A percentile compares a stretch with the other conserved stretches of the same genome.
Conservation (phyloP, 148 eudicot genomes). For the Cornus controversa region DNA sequence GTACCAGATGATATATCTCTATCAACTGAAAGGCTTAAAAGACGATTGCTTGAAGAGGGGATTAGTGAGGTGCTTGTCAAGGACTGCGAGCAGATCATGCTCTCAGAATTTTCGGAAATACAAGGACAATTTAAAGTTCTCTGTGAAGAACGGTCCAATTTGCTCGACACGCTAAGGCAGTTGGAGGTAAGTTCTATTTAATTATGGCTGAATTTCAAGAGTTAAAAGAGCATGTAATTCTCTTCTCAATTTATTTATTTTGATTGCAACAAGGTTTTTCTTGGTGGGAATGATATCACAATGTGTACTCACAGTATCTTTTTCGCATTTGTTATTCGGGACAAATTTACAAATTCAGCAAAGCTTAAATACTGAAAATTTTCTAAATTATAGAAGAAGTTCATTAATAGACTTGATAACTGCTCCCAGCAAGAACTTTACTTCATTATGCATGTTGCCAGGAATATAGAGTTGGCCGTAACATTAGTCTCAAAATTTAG, state of each 20-base stretch:
- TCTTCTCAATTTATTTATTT: too few species aligned
- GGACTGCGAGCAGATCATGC: constrained; percentile 94
- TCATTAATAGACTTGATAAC: background rate
- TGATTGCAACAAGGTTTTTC: background rate
- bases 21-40: constrained; percentile 73
- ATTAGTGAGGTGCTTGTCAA: constrained; percentile 67
- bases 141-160: constrained; percentile 66
- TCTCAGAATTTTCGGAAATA: constrained; percentile 67
- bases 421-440: background rate
- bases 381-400: background rate
- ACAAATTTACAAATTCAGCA: background rate
- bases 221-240: too few species aligned
- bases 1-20: constrained; percentile 55
- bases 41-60: constrained; percentile 74
- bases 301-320: background rate
- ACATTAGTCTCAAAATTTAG: too few species aligned
- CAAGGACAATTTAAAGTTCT: constrained; percentile 68
- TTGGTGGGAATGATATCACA: background rate
- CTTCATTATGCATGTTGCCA: background rate
- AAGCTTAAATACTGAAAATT: background rate
- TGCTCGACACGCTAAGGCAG: constrained; percentile 80
- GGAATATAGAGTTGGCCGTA: background rate
- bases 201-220: too few species aligned
- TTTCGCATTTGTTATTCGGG: background rate
- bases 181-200: constrained; percentile 59